These are phyloP conservation scores for Camellia granthamiana DNA, from an alignment of 148 eudicot species.

Conservation along the genomic window DNA sequence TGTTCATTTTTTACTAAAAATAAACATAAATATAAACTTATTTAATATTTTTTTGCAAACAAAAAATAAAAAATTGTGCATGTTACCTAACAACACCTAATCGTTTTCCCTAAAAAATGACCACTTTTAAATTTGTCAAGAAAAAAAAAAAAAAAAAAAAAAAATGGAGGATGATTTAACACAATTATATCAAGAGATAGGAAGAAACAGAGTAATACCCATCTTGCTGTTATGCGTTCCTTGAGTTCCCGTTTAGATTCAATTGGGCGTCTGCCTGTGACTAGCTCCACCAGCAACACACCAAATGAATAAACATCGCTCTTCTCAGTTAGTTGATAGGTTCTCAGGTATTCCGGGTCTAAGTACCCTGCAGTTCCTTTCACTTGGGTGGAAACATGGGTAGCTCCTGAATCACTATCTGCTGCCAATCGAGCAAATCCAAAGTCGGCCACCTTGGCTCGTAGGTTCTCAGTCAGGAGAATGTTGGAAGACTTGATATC, in stretches of 20 bases:
- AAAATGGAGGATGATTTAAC: neutral
- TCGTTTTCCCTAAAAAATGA: too few relatives aligned
- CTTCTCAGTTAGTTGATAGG: slow-evolving; percentile 73
- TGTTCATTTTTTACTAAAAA: too few relatives aligned
- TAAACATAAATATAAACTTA: too few relatives aligned
- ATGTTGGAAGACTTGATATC: slow-evolving; percentile 89
- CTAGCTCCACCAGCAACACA: slow-evolving; percentile 55
- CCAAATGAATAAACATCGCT: slow-evolving; percentile 88
- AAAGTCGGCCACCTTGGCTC: slow-evolving; percentile 83
- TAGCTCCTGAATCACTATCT: slow-evolving; percentile 52
- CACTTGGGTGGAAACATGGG: slow-evolving; percentile 80
- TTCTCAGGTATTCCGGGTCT: slow-evolving; percentile 73
- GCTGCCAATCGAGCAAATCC: slow-evolving; percentile 69
- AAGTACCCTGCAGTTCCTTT: slow-evolving; percentile 90
- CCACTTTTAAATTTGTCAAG: neutral
- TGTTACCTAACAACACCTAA: too few relatives aligned
- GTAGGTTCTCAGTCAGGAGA: slow-evolving; percentile 50
- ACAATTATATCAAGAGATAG: neutral
- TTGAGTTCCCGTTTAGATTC: slow-evolving; percentile 45
- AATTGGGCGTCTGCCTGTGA: slow-evolving; percentile 75
- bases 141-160: neutral
- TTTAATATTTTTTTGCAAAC: too few relatives aligned
- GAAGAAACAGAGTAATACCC: slow-evolving; percentile 44
- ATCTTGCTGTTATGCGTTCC: slow-evolving; percentile 59
- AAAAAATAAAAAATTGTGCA: too few relatives aligned